Conservation (phyloP, 192 early-diverging fungal genomes). For the Gonapodya prolifera region DNA sequence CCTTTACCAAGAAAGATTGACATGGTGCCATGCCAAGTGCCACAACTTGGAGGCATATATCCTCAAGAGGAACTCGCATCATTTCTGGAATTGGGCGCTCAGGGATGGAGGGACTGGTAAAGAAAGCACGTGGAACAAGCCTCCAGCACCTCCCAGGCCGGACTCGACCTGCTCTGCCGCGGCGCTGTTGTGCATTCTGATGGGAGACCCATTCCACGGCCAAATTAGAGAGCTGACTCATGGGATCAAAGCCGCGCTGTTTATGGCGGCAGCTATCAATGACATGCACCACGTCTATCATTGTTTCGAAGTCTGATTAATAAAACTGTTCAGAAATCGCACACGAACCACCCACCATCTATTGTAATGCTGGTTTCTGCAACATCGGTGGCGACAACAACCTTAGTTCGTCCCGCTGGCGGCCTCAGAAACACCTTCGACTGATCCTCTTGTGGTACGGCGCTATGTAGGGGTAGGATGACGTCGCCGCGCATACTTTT, state of each 20-base stretch:
- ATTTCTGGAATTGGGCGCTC: slow-evolving; percentile 5
- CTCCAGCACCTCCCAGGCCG: background rate
- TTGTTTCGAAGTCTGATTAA: background rate
- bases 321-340: background rate
- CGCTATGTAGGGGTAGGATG: slow-evolving; percentile 8
- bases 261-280: slow-evolving; percentile 4
- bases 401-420: background rate
- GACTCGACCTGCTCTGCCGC: background rate
- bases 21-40: background rate
- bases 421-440: background rate
- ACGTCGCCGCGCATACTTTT: slow-evolving; percentile 14
- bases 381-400: slow-evolving; percentile 9
- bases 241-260: background rate
- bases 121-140: background rate
- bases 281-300: slow-evolving; percentile 2
- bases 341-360: background rate
- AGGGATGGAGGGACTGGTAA: background rate
- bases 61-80: slow-evolving; percentile 5
- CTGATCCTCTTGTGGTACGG: slow-evolving; percentile 1
- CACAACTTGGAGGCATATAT: slow-evolving; percentile 8
- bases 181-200: background rate
- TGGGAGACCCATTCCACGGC: background rate
- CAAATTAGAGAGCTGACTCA: background rate
- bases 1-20: background rate
- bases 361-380: slow-evolving; percentile 11